Conservation (phyloP, 2,329 filamentous ascomycete genomes). For the Colletotrichum sp. region DNA sequence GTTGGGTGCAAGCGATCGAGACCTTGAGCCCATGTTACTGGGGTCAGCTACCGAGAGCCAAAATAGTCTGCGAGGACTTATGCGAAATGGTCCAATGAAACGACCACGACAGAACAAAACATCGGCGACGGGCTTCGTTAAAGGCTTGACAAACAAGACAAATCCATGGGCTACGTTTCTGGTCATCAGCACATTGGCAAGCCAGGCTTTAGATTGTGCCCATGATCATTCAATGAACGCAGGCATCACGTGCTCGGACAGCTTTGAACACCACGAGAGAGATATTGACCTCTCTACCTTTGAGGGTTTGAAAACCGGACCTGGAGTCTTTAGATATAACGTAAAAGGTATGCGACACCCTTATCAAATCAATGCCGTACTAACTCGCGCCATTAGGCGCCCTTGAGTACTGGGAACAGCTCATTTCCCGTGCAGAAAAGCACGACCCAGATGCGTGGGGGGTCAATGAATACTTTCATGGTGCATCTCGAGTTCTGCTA, state of each 20-base stretch:
- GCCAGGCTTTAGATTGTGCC: neutral
- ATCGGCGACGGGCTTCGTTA: neutral
- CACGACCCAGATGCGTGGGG: neutral
- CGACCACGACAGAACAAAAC: neutral
- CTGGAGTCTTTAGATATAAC: neutral
- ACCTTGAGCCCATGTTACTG: neutral
- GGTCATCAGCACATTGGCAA: neutral
- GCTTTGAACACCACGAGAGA: neutral
- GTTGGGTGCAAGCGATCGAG: neutral
- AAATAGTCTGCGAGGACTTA: neutral
- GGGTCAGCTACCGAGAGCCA: neutral
- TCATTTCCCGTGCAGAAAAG: neutral
- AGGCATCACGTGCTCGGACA: neutral
- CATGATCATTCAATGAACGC: neutral
- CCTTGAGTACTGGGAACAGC: neutral
- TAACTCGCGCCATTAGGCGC: neutral
- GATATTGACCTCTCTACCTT: neutral
- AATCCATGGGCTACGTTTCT: neutral
- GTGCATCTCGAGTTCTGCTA: neutral
- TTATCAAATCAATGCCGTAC: neutral
- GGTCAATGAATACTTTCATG: neutral
- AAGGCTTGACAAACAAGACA: neutral
- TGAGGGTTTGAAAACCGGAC: neutral
- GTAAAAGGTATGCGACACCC: neutral
- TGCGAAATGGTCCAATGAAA: neutral